Conservation (phyloP, 257 asterid species). For the Misopates orontium region DNA sequence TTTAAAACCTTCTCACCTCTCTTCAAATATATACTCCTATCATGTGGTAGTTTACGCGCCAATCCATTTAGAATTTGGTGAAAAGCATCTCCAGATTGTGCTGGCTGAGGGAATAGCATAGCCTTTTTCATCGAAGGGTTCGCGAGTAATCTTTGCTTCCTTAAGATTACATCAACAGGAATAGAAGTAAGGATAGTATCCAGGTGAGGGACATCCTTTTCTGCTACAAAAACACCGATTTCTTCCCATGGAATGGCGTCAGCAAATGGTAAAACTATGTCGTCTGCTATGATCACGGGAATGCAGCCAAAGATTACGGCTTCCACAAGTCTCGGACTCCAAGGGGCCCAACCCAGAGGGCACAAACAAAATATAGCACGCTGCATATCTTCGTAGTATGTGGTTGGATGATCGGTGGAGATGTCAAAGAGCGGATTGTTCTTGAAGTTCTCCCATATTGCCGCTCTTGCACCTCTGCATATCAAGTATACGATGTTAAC, state of each 20-base stretch:
- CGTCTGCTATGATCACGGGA: slow-evolving; percentile 86
- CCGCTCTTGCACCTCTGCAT: slow-evolving; percentile 80
- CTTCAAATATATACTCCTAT: slow-evolving; percentile 40
- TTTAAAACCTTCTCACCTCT: slow-evolving; percentile 33
- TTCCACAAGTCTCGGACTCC: slow-evolving; percentile 87
- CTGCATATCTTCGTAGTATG: slow-evolving; percentile 87
- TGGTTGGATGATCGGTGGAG: slow-evolving; percentile 76
- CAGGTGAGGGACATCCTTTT: slow-evolving; percentile 52
- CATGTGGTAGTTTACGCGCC: slow-evolving; percentile 60
- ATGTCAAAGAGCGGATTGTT: slow-evolving; percentile 85
- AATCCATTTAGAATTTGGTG: slow-evolving; percentile 74
- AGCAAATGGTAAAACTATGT: slow-evolving; percentile 72
- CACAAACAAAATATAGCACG: slow-evolving; percentile 79
- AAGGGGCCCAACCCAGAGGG: slow-evolving; percentile 93
- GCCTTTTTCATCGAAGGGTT: slow-evolving; percentile 62
- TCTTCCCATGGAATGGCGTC: slow-evolving; percentile 65
- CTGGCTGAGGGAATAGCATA: slow-evolving; percentile 61
- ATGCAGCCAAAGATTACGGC: slow-evolving; percentile 86
- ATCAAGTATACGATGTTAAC: no score
- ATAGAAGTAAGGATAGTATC: slow-evolving; percentile 55
- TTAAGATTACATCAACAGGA: slow-evolving; percentile 44
- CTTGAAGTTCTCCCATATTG: slow-evolving; percentile 89
- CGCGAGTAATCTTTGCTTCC: slow-evolving; percentile 68
- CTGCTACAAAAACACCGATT: slow-evolving; percentile 49
- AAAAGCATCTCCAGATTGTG: slow-evolving; percentile 77